Base-by-base conservation (phyloP, 176 grass and related monocot species). In the Raddia distichophylla region DNA sequence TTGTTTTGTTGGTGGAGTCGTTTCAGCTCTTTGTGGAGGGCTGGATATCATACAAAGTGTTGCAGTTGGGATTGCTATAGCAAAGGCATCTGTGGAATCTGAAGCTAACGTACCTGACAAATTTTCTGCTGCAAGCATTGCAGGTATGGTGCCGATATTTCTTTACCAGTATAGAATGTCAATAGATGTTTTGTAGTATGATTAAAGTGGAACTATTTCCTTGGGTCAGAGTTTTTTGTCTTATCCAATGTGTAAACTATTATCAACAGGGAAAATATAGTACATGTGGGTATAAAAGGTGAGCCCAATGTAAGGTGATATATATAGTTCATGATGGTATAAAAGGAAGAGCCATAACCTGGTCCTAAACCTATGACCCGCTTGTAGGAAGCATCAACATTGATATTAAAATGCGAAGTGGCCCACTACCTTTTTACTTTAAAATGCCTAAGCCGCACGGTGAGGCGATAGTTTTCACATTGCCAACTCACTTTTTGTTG, bases 61-160 rank as follows among this genome's bases (percentile, higher is more conserved):
- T 14, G 92, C 92, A 11, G 76, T 94, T 67, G 95, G 95, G 45
- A 85, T 93, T 58, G 86, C 87, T 74, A 83, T 80, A 51, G 92
- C 95, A 50, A 98, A 95, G 86, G 90, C 84, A 44, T 94, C 95
- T 46, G 92, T 98, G 49, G 92, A 95, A 56, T 87, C 88, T 51
- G 83, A 98, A 91, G 64, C 75, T 72, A 98, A 95, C 67, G 86
- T 98, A 48, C 90, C 95, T 45, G 71, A 81, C 72, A 74, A 76
- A 46, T 86, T 95, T 86, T 86, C 73, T 76, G 44, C 69, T 32
- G 76, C 59, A 47, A 85, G 27, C 59, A 58, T 97, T 77, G 83
- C 85, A 97, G 94, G 94, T 97, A 17, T 50, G 68, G 15, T 22
- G 64, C 22, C 42, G 52, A 59, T 66, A 82, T 7, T 27, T 27